Evolutionary conservation across 2,329 filamentous ascomycete genomes (phyloP).

Genomic region (Trichoderma koningiopsis): DNA sequence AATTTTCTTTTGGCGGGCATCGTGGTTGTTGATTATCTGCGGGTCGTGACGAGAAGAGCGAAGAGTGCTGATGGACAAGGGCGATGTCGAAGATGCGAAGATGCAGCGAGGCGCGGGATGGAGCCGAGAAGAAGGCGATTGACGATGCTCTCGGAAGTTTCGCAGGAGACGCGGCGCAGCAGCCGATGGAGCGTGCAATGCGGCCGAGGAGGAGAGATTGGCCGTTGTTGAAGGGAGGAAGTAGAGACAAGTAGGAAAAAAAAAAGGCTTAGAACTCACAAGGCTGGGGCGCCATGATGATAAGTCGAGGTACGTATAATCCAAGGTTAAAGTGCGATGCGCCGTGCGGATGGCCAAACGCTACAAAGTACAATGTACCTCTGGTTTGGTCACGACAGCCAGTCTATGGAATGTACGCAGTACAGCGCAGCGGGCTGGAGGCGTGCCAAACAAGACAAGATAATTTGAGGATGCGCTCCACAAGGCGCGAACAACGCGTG

Average conservation of each 20-base stretch:
- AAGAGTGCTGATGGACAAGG: not conserved
- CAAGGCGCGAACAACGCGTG: slow-evolving; percentile 22
- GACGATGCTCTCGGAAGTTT: not conserved
- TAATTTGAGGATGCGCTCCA: slow-evolving; percentile 15
- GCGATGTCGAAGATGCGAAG: slow-evolving; percentile 7
- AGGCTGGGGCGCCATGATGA: slow-evolving; percentile 36
- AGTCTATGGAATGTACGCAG: slow-evolving; percentile 14
- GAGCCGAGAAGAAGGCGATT: not conserved
- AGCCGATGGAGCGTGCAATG: not conserved
- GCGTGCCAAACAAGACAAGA: slow-evolving; percentile 16
- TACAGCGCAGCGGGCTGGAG: not conserved
- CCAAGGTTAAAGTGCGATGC: not conserved
- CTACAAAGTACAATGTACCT: slow-evolving; percentile 14
- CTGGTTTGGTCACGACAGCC: not conserved
- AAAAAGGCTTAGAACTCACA: slow-evolving; percentile 31
- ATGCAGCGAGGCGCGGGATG: slow-evolving; percentile 8
- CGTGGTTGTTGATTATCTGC: not conserved
- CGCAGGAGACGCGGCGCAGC: slow-evolving; percentile 1
- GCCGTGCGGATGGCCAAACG: not conserved
- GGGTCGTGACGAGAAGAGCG: not conserved
- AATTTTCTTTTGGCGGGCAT: slow-evolving; percentile 43
- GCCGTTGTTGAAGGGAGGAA: slow-evolving; percentile 11
- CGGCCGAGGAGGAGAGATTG: not conserved
- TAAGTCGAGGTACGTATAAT: slow-evolving; percentile 20
- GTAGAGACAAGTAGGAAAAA: not conserved